A percentile compares a stretch with the other conserved stretches of the same genome.
Conservation (phyloP, 495 filamentous ascomycete genomes). For the Neurospora terricola region DNA sequence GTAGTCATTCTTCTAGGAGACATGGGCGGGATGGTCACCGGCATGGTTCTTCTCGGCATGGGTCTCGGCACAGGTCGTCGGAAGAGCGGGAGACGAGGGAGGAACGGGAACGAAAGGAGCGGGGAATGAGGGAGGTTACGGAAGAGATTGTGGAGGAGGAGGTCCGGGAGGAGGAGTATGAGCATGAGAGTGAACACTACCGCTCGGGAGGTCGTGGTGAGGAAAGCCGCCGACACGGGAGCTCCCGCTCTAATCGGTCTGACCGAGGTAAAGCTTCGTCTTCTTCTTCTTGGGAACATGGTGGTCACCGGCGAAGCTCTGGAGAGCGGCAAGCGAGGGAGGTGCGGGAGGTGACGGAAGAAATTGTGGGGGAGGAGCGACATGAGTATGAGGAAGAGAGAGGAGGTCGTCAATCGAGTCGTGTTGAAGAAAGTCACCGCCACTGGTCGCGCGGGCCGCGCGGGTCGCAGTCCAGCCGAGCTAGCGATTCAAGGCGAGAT, state of each 20-base stretch:
- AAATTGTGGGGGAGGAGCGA: neutral
- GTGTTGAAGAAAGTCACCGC: neutral
- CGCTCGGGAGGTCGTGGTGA: neutral
- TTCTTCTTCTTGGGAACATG: neutral
- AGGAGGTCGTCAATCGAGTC: neutral
- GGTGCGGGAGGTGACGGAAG: conserved; percentile 10
- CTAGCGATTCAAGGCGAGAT: neutral
- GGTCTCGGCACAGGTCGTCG: neutral
- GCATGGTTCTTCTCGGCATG: neutral
- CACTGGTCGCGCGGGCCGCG: neutral
- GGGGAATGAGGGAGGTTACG: conserved; percentile 40
- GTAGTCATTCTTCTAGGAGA: neutral
- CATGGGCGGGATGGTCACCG: neutral
- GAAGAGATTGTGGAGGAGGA: conserved; percentile 68
- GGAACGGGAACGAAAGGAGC: conserved; percentile 6
- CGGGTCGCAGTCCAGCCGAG: neutral
- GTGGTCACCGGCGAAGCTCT: neutral
- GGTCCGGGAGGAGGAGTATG: conserved; percentile 54
- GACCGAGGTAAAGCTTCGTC: neutral
- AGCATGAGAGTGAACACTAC: neutral
- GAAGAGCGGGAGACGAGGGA: conserved; percentile 8
- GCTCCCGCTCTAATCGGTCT: neutral
- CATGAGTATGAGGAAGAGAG: neutral
- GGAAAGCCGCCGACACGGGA: neutral
- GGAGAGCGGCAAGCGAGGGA: conserved; percentile 4